Evolutionary conservation across 768 basidiomycete genomes (phyloP).

Genomic region (Pulveroboletus sp.): DNA sequence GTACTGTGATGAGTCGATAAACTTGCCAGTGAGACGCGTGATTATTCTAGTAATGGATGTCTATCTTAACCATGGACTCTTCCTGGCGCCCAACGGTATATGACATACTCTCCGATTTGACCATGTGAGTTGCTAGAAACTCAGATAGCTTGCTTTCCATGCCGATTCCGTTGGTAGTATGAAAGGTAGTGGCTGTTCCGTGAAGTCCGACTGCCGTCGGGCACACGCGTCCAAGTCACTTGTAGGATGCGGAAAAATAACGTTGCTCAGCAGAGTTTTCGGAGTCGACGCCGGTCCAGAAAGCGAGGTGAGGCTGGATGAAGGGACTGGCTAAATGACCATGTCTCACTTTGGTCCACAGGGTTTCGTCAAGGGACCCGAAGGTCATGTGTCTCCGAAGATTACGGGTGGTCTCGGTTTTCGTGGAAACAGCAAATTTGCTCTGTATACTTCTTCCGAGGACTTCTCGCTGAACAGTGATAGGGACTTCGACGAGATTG

Average conservation of each 20-base stretch:
- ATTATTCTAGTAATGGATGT: too few relatives aligned
- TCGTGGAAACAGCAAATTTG: constrained; percentile 1
- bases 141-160: not conserved
- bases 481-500: constrained; percentile 1
- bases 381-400: not conserved
- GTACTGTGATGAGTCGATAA: too few relatives aligned
- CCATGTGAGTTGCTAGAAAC: not conserved
- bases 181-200: constrained; percentile 1
- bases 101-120: not conserved
- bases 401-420: constrained; percentile 1
- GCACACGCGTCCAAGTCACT: constrained; percentile 1
- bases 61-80: constrained; percentile 1
- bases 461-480: constrained; percentile 7
- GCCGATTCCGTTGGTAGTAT: constrained; percentile 3
- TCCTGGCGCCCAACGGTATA: not conserved
- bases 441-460: constrained; percentile 4
- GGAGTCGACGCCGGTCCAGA: constrained; percentile 2
- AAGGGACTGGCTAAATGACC: not conserved
- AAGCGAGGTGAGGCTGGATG: not conserved
- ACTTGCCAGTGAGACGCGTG: too few relatives aligned
- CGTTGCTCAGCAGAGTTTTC: constrained; percentile 2
- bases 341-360: not conserved
- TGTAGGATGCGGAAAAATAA: constrained; percentile 4
- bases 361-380: not conserved
- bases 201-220: not conserved